Conservation (phyloP, 164 flowering plant genomes). For the Protea cynaroides region DNA sequence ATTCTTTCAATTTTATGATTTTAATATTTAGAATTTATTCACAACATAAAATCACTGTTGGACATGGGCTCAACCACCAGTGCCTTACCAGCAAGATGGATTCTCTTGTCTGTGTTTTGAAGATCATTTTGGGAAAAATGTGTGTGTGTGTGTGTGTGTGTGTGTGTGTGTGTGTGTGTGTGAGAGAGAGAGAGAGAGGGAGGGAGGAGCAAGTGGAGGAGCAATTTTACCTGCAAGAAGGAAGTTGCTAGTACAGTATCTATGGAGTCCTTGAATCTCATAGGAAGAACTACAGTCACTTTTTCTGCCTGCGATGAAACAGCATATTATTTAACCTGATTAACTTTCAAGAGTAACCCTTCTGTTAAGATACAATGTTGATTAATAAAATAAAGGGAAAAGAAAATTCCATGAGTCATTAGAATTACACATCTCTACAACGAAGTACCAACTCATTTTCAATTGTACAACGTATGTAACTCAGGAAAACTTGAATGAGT, state of each 20-base stretch:
- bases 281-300: constrained; percentile 84
- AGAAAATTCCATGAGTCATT: not conserved
- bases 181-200: too few species aligned
- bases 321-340: not conserved
- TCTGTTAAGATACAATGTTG: not conserved
- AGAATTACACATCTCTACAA: not conserved
- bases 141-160: too few species aligned
- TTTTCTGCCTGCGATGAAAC: constrained; percentile 62
- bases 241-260: constrained; percentile 89
- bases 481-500: not conserved
- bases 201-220: not conserved
- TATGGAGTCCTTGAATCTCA: constrained; percentile 85
- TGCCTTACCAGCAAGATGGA: too few species aligned
- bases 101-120: not conserved
- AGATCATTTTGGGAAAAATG: not conserved
- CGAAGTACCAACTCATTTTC: not conserved
- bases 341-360: not conserved
- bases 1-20: too few species aligned
- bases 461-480: not conserved
- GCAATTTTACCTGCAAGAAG: constrained; percentile 72
- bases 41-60: too few species aligned
- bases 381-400: not conserved
- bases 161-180: too few species aligned
- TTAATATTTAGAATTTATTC: too few species aligned
- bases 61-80: too few species aligned